phyloP scores from a whole-genome alignment of 2,329 filamentous ascomycete genomes.

The Arthrobotrys megalospora region DNA sequence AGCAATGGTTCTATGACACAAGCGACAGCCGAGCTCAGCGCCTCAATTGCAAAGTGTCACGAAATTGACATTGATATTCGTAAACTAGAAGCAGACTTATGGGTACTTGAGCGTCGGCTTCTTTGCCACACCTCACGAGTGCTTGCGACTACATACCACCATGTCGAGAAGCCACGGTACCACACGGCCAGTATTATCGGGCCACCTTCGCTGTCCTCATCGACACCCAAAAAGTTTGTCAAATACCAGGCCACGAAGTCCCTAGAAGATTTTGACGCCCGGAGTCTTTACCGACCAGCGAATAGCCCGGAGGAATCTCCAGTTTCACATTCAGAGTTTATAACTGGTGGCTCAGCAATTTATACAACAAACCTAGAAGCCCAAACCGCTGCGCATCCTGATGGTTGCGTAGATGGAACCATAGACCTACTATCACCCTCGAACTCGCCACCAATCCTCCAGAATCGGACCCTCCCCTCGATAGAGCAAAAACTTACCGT shows the following conservation, averaged over 20 bases:
- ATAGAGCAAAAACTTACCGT: background rate
- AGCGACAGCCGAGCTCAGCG: constrained; percentile 75
- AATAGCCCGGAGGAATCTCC: constrained; percentile 75
- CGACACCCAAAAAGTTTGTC: constrained; percentile 9
- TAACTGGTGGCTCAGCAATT: background rate
- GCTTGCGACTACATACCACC: constrained; percentile 87
- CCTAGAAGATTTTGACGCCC: constrained; percentile 78
- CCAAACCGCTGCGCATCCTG: background rate
- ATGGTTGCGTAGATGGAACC: background rate
- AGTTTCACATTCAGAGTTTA: background rate
- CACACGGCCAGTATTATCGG: constrained; percentile 3
- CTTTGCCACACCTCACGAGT: constrained; percentile 94
- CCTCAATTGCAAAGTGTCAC: constrained; percentile 85
- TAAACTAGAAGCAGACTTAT: constrained; percentile 81
- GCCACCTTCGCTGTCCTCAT: background rate
- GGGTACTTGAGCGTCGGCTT: constrained; percentile 81
- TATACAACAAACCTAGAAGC: background rate
- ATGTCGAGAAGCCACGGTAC: constrained; percentile 64
- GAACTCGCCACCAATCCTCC: background rate
- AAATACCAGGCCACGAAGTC: constrained; percentile 18
- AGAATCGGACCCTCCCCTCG: background rate
- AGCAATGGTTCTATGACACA: constrained; percentile 11
- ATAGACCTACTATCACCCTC: background rate
- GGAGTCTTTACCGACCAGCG: constrained; percentile 79
- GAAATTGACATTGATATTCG: constrained; percentile 86